Percentiles rank a stretch among this genome's conserved stretches.
phyloP scores from a whole-genome alignment of 495 filamentous ascomycete genomes.

The Xylaria curta region DNA sequence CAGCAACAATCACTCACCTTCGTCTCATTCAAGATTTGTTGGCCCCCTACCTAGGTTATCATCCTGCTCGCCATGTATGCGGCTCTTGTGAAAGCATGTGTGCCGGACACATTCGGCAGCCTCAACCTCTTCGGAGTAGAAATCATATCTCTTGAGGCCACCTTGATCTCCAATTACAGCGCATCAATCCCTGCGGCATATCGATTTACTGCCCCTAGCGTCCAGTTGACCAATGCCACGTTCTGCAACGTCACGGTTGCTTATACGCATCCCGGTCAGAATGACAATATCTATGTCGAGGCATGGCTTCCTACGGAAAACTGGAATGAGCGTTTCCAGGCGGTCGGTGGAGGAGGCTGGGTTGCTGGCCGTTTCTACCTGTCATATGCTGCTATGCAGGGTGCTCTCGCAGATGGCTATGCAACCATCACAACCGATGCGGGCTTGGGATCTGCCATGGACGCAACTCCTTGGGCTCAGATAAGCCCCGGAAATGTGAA shows the following conservation, averaged over 20 bases:
- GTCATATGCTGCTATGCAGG: slow-evolving; percentile 32
- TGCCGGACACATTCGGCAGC: background rate
- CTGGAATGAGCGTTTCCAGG: slow-evolving; percentile 54
- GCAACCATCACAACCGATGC: slow-evolving; percentile 49
- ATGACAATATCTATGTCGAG: slow-evolving; percentile 44
- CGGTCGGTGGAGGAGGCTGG: slow-evolving; percentile 54
- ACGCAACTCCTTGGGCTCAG: slow-evolving; percentile 46
- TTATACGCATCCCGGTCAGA: slow-evolving; percentile 50
- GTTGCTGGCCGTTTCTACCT: slow-evolving; percentile 36
- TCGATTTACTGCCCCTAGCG: background rate
- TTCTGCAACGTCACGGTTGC: slow-evolving; percentile 54
- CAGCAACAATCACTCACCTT: background rate
- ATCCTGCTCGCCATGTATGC: background rate
- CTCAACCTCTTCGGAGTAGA: background rate
- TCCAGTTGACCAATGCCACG: background rate
- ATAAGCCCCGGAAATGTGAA: slow-evolving; percentile 50
- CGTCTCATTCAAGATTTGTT: background rate
- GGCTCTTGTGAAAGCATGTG: background rate
- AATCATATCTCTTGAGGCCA: background rate
- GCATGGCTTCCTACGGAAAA: slow-evolving; percentile 46
- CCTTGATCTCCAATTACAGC: background rate
- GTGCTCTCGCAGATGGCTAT: slow-evolving; percentile 46
- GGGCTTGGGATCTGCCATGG: slow-evolving; percentile 33
- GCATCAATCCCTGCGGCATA: background rate
- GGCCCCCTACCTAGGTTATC: background rate